A percentile compares a stretch with the other conserved stretches of the same genome.
Conservation (phyloP, 1,284 basidiomycete genomes). For the Puccinia hordei region DNA sequence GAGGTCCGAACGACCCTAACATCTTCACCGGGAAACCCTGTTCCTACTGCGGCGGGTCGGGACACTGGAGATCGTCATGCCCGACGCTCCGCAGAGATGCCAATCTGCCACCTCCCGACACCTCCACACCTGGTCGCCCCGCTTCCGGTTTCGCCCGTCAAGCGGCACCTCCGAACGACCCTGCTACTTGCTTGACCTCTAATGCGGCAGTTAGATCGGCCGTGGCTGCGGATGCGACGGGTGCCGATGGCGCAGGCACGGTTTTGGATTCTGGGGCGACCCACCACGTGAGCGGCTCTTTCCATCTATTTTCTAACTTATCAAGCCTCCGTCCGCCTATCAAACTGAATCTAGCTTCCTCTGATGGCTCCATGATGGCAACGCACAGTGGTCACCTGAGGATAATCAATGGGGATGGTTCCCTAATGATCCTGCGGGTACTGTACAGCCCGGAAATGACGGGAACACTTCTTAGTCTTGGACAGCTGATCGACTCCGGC, state of each 20-base stretch:
- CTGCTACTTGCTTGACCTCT: background rate
- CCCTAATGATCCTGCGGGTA: background rate
- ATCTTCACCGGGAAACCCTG: background rate
- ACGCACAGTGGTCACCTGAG: constrained; percentile 15
- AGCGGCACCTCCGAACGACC: constrained; percentile 1
- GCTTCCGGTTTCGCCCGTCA: constrained; percentile 25
- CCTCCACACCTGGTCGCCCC: background rate
- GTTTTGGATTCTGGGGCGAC: constrained; percentile 26
- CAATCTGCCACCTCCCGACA: background rate
- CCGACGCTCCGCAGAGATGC: constrained; percentile 4
- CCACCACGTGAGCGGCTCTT: constrained; percentile 8
- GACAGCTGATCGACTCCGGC: constrained; percentile 23
- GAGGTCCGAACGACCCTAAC: background rate
- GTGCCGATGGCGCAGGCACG: background rate
- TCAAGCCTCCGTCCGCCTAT: background rate
- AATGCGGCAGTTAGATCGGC: background rate
- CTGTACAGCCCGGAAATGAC: constrained; percentile 20
- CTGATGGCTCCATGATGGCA: background rate
- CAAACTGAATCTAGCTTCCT: constrained; percentile 17
- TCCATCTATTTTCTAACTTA: background rate
- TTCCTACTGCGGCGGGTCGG: background rate
- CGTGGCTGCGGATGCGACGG: background rate
- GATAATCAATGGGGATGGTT: background rate
- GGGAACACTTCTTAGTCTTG: constrained; percentile 24
- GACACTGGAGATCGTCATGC: background rate